Percentiles rank a stretch among this genome's conserved stretches.
These are phyloP conservation scores for Cercophora newfieldiana DNA, from an alignment of 495 filamentous ascomycete species.

Conservation along the genomic window DNA sequence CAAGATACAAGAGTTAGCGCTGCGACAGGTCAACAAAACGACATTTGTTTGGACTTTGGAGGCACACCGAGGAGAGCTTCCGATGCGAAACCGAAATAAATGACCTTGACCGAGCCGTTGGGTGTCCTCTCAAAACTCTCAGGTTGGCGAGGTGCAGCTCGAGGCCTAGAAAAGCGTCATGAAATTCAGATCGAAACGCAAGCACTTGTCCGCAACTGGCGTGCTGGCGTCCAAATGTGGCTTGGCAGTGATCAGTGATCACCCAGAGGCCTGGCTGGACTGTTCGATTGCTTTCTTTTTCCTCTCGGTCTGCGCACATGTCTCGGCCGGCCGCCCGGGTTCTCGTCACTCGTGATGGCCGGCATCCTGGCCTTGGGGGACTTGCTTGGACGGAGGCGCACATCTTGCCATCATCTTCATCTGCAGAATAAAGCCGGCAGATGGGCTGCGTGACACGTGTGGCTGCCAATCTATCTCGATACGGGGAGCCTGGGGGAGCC, in stretches of 20 bases:
- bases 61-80: slow-evolving; percentile 11
- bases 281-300: slow-evolving; percentile 11
- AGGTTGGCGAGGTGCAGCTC: slow-evolving; percentile 17
- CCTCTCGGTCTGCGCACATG: neutral
- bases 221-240: slow-evolving; percentile 8
- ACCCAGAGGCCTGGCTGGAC: slow-evolving; percentile 15
- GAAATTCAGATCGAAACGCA: slow-evolving; percentile 10
- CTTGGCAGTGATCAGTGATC: slow-evolving; percentile 2
- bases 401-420: slow-evolving; percentile 26
- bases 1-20: neutral
- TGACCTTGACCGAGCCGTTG: slow-evolving; percentile 19
- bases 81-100: slow-evolving; percentile 10
- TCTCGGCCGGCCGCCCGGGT: slow-evolving; percentile 9
- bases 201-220: neutral
- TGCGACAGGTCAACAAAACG: neutral
- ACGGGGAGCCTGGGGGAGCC: slow-evolving; percentile 18
- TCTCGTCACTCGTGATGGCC: neutral
- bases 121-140: slow-evolving; percentile 18
- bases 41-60: neutral
- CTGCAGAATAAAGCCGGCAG: slow-evolving; percentile 39
- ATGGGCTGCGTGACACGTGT: slow-evolving; percentile 31
- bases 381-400: slow-evolving; percentile 15
- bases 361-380: neutral
- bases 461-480: slow-evolving; percentile 25
- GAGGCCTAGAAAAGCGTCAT: neutral